These are phyloP conservation scores for Kitagawia praeruptora DNA, from an alignment of 129 eudicot species.

Conservation along the genomic window DNA sequence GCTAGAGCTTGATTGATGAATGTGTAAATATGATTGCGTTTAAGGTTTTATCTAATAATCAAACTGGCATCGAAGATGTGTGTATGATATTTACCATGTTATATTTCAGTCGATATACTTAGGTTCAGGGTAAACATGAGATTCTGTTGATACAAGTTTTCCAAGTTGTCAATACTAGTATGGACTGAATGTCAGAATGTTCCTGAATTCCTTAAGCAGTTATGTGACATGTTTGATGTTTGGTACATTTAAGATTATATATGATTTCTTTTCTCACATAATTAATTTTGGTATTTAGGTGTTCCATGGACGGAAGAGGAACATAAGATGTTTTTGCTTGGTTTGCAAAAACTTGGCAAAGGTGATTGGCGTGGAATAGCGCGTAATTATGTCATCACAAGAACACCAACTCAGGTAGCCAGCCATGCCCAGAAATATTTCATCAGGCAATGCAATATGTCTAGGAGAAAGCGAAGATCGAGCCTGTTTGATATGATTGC, in stretches of 20 bases:
- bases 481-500: constrained; percentile 87
- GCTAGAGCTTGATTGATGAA: not conserved
- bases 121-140: not conserved
- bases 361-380: constrained; percentile 99
- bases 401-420: constrained; percentile 97
- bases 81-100: not conserved
- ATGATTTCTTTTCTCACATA: not conserved
- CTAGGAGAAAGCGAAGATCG: constrained; percentile 87
- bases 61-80: not conserved
- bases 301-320: constrained; percentile 98
- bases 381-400: constrained; percentile 69
- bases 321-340: constrained; percentile 81
- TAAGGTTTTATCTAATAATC: not conserved
- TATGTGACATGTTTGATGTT: not conserved
- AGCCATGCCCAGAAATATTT: constrained; percentile 93
- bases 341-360: constrained; percentile 94
- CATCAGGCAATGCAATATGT: constrained; percentile 71
- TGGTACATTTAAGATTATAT: not conserved
- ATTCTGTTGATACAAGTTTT: not conserved
- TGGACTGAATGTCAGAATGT: not conserved
- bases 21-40: not conserved
- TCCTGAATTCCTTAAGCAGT: not conserved
- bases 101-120: not conserved
- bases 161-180: not conserved
- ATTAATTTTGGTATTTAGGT: constrained; percentile 37